Percentiles rank a stretch among this genome's conserved stretches.
Conservation (phyloP, 257 asterid genomes). For the Nicotiana otophora region DNA sequence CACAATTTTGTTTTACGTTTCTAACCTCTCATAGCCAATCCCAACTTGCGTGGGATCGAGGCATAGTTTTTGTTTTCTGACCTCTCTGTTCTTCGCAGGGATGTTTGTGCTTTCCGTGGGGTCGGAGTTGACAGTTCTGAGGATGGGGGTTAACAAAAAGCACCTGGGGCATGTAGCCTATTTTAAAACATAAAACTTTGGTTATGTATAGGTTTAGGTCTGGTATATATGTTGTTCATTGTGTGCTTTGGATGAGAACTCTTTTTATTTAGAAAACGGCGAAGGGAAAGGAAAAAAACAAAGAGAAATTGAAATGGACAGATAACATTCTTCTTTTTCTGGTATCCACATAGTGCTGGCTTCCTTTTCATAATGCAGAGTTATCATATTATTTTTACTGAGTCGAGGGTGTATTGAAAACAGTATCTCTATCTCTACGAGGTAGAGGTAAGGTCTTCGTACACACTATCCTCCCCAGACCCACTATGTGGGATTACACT, state of each 20-base stretch:
- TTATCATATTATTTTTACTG: background rate
- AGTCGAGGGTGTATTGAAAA: no score
- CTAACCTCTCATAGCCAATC: background rate
- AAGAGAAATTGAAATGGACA: background rate
- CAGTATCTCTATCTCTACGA: no score
- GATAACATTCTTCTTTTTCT: background rate
- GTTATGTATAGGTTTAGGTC: constrained; percentile 4
- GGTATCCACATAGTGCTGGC: background rate
- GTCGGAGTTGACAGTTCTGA: constrained; percentile 24
- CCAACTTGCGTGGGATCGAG: no score
- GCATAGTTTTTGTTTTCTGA: background rate
- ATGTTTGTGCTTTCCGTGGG: constrained; percentile 57
- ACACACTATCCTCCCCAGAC: no score
- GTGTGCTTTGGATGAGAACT: background rate
- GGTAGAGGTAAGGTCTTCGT: no score
- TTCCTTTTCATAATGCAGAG: background rate
- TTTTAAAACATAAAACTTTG: background rate
- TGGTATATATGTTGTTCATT: constrained; percentile 6
- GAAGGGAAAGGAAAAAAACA: background rate
- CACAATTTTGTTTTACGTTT: background rate
- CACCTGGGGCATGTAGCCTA: constrained; percentile 15
- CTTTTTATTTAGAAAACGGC: background rate
- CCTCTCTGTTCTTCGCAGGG: constrained; percentile 25
- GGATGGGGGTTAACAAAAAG: background rate
- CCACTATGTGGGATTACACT: no score